Evolutionary conservation across 768 basidiomycete species (phyloP).

Genomic region (Jaapia argillacea): DNA sequence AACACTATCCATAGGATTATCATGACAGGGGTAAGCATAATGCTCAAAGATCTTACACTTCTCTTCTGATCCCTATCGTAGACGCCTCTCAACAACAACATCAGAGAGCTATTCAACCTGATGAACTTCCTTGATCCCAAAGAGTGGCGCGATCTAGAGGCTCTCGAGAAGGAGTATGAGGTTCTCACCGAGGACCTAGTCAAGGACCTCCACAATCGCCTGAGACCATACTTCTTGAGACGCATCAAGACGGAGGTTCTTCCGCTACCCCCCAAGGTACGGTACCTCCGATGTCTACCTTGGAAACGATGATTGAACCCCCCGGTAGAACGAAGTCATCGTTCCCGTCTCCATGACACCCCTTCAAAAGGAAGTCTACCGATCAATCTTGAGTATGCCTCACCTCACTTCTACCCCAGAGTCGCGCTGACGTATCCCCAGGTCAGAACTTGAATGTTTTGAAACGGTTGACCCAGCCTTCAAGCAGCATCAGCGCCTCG

Average conservation of each 20-base stretch:
- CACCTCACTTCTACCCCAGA: slow-evolving; percentile 10
- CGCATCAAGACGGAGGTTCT: slow-evolving; percentile 91
- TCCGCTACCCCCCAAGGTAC: slow-evolving; percentile 84
- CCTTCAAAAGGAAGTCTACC: slow-evolving; percentile 82
- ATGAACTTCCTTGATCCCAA: slow-evolving; percentile 89
- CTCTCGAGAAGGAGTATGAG: slow-evolving; percentile 63
- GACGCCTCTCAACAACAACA: slow-evolving; percentile 96
- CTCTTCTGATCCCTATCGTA: slow-evolving; percentile 17
- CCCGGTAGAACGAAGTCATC: slow-evolving; percentile 73
- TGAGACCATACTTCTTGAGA: slow-evolving; percentile 88
- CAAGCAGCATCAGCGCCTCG: slow-evolving; percentile 21
- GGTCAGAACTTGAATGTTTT: slow-evolving; percentile 65
- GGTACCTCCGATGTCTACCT: slow-evolving; percentile 2
- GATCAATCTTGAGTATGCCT: slow-evolving; percentile 64
- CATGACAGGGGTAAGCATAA: slow-evolving; percentile 66
- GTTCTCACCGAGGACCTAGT: slow-evolving; percentile 74
- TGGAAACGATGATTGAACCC: not conserved
- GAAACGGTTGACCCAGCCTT: slow-evolving; percentile 42
- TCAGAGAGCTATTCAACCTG: slow-evolving; percentile 91
- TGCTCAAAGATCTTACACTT: not conserved
- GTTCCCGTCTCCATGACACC: slow-evolving; percentile 84
- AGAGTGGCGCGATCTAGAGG: slow-evolving; percentile 69
- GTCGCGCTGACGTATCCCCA: slow-evolving; percentile 17
- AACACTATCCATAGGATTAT: slow-evolving; percentile 73
- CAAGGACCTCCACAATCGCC: slow-evolving; percentile 63